Base-by-base conservation (phyloP, 371 early-diverging fungal genomes). In the Nematocida ausubeli region DNA sequence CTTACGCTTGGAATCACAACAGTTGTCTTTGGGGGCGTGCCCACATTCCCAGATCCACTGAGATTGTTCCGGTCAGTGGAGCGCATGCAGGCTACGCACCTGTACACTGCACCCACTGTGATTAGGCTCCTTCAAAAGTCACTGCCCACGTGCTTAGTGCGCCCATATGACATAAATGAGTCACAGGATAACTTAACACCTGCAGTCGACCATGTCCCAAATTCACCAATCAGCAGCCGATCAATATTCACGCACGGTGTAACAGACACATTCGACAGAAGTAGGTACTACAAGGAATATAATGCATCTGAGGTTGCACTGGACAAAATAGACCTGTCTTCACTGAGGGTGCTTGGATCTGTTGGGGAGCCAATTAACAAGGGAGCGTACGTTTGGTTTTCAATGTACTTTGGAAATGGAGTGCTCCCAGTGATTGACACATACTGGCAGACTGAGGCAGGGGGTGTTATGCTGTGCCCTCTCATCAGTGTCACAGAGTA, bases 61-160 rank as follows among this genome's bases (percentile, higher is more conserved):
- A 89, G 93, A 64, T 90, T 91, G 87, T 93, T 93, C 91, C 83
- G 92, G 6, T 81, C 92, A 2, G 84, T 93, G 50, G 84, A 89
- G n/a, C 90, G 92, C 60, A 89, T 90, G 84, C 87, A 88, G 81
- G 87, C 95, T 79, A 95, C 95, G 7, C 95, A 94, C 84, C 91
- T 96, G 81, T 96, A 95, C 85, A 96, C 97, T 30, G 95, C 97
- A 0, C 97, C 97, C 24, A 97, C 97, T 2, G 94, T 94, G 37
- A 92, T 97, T 80, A 90, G 97, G 65, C 92, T 93, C 1, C 87
- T 96, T 67, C 90, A 92, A 67, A 89, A 94, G 80, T 87, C 90
- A 42, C 89, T 88, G 88, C 88, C 92, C 39, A 86, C 89, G 70
- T 87, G 88, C 5, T 57, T 57, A 32, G 56, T 63, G 67, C 42